A percentile compares a stretch with the other conserved stretches of the same genome.
phyloP scores from a whole-genome alignment of 2,329 filamentous ascomycete genomes.

The Cylindrodendrum hubeiense region DNA sequence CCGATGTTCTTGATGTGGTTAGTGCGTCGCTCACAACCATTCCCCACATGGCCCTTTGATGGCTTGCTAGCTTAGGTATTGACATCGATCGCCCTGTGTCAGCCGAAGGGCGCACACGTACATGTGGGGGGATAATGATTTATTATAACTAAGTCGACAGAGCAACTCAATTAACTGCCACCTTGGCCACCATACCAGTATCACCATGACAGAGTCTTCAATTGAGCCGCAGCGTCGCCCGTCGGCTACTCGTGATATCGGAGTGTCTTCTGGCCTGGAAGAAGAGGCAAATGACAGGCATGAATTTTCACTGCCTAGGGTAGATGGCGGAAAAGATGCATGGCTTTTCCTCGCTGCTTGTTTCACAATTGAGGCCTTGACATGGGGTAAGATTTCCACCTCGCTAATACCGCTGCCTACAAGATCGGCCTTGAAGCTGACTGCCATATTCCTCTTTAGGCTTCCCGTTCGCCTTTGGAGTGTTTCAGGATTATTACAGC shows the following conservation, averaged over 20 bases:
- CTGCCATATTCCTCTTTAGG: conserved; percentile 53
- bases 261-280: not conserved
- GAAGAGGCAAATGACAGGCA: not conserved
- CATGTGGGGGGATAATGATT: not conserved
- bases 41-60: not conserved
- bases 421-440: not conserved
- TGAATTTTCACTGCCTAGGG: conserved; percentile 42
- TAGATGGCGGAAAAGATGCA: conserved; percentile 50
- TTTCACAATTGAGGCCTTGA: conserved; percentile 49
- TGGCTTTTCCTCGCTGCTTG: conserved; percentile 50
- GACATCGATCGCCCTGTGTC: conserved; percentile 3
- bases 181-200: not conserved
- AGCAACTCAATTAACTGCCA: not conserved
- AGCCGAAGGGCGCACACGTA: conserved; percentile 4
- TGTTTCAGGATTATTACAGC: conserved; percentile 79
- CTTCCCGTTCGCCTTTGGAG: conserved; percentile 76
- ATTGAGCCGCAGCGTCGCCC: conserved; percentile 7
- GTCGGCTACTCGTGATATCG: not conserved
- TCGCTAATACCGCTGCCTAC: not conserved
- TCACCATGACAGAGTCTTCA: conserved; percentile 11
- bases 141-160: not conserved
- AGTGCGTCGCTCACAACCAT: no score
- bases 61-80: not conserved
- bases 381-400: conserved; percentile 45
- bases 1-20: no score